phyloP scores from a whole-genome alignment of 106 monocot genomes.

The Dendrobium catenatum region DNA sequence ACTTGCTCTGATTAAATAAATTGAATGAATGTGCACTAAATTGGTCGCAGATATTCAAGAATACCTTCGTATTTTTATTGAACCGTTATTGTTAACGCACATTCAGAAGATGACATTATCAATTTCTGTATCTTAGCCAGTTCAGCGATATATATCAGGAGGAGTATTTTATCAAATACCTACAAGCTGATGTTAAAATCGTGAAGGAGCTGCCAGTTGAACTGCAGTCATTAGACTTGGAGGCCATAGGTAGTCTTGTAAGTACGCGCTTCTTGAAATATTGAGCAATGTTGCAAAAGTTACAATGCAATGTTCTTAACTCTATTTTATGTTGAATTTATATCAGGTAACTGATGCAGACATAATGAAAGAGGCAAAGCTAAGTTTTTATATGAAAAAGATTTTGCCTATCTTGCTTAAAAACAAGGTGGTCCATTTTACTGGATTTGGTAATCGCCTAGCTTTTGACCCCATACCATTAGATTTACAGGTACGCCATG shows the following conservation, averaged over 20 bases:
- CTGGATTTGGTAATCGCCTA: constrained; percentile 94
- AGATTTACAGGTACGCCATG: constrained; percentile 64
- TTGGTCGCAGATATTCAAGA: no score
- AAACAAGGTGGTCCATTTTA: constrained; percentile 81
- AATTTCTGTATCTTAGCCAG: constrained; percentile 66
- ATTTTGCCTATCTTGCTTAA: constrained; percentile 75
- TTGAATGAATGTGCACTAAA: no score
- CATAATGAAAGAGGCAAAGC: constrained; percentile 90
- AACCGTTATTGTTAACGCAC: background rate
- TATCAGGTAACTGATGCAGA: constrained; percentile 71
- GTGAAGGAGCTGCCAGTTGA: constrained; percentile 83
- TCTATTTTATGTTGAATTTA: background rate
- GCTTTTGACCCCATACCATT: constrained; percentile 92
- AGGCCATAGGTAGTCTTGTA: constrained; percentile 92
- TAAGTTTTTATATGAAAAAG: constrained; percentile 79
- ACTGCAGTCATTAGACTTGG: constrained; percentile 78
- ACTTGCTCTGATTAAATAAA: no score
- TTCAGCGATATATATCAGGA: constrained; percentile 98
- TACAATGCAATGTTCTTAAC: background rate
- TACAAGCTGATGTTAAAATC: constrained; percentile 75
- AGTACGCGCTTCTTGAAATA: constrained; percentile 18
- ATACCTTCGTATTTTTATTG: background rate
- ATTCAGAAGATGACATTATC: background rate
- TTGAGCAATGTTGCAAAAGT: background rate
- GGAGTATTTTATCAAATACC: constrained; percentile 75